phyloP scores from a whole-genome alignment of 2,329 filamentous ascomycete species.

The Corynespora cassiicola region DNA sequence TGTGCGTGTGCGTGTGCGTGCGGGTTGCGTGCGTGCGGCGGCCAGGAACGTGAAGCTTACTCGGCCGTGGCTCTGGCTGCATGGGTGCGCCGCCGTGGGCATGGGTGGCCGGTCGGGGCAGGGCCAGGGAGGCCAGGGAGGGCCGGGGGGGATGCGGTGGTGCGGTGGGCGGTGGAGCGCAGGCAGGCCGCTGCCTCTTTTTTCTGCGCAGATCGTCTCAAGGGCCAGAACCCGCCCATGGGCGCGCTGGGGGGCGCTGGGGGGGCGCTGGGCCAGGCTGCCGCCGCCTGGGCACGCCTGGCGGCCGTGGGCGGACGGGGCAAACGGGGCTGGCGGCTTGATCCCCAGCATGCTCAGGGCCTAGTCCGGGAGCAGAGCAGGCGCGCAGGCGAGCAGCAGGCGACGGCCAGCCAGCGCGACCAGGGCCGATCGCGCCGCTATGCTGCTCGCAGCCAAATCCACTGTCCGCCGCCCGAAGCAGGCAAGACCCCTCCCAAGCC shows the following conservation, averaged over 20 bases:
- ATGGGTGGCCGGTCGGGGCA: constrained; percentile 27
- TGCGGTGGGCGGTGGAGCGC: constrained; percentile 31
- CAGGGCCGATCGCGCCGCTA: constrained; percentile 42
- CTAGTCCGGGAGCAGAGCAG: constrained; percentile 27
- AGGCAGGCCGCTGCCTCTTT: constrained; percentile 17
- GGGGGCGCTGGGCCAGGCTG: no score
- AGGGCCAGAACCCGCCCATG: constrained; percentile 43
- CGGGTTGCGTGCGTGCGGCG: constrained; percentile 31
- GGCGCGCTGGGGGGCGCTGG: no score
- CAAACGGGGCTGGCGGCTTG: constrained; percentile 34
- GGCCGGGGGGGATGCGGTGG: no score
- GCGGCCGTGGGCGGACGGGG: no score
- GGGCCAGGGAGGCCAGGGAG: no score
- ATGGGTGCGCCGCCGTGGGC: constrained; percentile 15
- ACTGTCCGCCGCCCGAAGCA: constrained; percentile 30
- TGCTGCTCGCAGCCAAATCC: constrained; percentile 23
- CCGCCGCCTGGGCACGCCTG: no score
- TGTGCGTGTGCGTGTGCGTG: no score
- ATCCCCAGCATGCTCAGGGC: constrained; percentile 35
- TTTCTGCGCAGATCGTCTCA: constrained; percentile 42
- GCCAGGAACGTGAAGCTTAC: constrained; percentile 39
- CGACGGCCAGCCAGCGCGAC: constrained; percentile 3
- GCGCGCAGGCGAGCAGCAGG: constrained; percentile 5
- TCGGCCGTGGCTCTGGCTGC: constrained; percentile 21
- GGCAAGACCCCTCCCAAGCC: constrained; percentile 30